Base-by-base conservation (phyloP, 371 early-diverging fungal genomes). In the Apophysomyces trapeziformis region DNA sequence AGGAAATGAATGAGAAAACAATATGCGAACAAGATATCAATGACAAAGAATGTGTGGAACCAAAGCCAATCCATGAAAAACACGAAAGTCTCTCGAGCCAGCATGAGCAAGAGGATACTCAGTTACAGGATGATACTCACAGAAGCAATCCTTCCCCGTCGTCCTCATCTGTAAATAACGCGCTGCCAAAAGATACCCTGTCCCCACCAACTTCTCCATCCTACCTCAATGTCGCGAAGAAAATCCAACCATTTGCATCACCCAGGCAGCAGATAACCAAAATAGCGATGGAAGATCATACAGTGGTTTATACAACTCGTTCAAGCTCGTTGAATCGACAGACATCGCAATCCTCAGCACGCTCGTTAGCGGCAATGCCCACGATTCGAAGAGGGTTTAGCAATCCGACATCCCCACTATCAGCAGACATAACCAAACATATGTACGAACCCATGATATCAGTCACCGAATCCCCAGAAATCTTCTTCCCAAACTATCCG, bases 291-390 rank as follows among this genome's bases (percentile, higher is more conserved):
- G 65, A 65, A 14, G 56, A 66, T 14, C 43, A 47, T 5, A 26
- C 26, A 26, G 60, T 66, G 6, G 7, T 70, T n/a, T 70, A 67
- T 41, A 74, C 78, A 1, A 70, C 75, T 6, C 59, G 78, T 14
- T 68, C 78, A 14, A 78, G 75, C 57, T 75, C 78, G 5, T 44
- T 78, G 16, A 71, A 70, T 37, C 72, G 78, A 21, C 58, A 69
- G 1, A 57, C 44, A 8, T 62, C 69, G 11, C 65, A 13, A n/a
- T 56, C 46, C 4, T 61, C 62, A 36, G 50, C 14, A 56, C 50
- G 50, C 9, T 50, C 50, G 21, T 26, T 50, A 18, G 50, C 50
- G 5, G 50, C 50, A 0, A 50, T 50, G 50, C 50, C 50, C 4
- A 50, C 50, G 9, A 50, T 50, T 8, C n/a, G 50, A 9, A 50